Evolutionary conservation across 495 filamentous ascomycete species (phyloP).

Genomic region (Penicillium angulare): DNA sequence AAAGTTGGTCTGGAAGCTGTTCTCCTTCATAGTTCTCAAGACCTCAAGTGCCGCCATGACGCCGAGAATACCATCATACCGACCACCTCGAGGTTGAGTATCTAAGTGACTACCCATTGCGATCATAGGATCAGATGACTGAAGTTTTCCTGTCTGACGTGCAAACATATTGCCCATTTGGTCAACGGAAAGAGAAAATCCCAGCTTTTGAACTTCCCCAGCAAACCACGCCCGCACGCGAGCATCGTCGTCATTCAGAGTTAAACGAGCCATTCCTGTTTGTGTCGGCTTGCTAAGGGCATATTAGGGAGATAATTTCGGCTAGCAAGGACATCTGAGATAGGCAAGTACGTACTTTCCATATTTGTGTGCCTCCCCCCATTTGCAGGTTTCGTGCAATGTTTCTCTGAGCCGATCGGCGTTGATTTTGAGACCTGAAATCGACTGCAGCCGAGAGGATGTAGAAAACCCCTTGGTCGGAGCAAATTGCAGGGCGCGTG

Average conservation of each 20-base stretch:
- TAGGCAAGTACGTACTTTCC: constrained; percentile 24
- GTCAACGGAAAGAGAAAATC: constrained; percentile 58
- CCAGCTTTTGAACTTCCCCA: constrained; percentile 55
- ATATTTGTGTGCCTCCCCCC: constrained; percentile 31
- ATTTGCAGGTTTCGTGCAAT: constrained; percentile 35
- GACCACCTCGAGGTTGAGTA: constrained; percentile 69
- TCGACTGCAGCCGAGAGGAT: constrained; percentile 8
- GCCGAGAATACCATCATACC: constrained; percentile 71
- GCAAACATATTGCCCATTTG: constrained; percentile 75
- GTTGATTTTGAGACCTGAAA: constrained; percentile 34
- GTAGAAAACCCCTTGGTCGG: constrained; percentile 13
- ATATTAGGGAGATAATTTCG: constrained; percentile 3
- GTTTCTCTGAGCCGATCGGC: constrained; percentile 31
- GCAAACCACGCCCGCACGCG: constrained; percentile 70
- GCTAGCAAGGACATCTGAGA: neutral
- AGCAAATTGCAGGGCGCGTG: neutral
- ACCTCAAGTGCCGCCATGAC: constrained; percentile 68
- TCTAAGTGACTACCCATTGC: constrained; percentile 50
- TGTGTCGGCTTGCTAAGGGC: constrained; percentile 28
- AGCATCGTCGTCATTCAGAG: constrained; percentile 66
- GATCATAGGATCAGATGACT: constrained; percentile 37
- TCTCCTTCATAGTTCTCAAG: constrained; percentile 62
- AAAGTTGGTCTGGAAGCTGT: constrained; percentile 59
- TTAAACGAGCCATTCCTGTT: constrained; percentile 61
- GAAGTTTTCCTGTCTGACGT: constrained; percentile 50